Percentiles rank a stretch among this genome's conserved stretches.
Evolutionary conservation across 768 basidiomycete species (phyloP).

Genomic region (Postia placenta): DNA sequence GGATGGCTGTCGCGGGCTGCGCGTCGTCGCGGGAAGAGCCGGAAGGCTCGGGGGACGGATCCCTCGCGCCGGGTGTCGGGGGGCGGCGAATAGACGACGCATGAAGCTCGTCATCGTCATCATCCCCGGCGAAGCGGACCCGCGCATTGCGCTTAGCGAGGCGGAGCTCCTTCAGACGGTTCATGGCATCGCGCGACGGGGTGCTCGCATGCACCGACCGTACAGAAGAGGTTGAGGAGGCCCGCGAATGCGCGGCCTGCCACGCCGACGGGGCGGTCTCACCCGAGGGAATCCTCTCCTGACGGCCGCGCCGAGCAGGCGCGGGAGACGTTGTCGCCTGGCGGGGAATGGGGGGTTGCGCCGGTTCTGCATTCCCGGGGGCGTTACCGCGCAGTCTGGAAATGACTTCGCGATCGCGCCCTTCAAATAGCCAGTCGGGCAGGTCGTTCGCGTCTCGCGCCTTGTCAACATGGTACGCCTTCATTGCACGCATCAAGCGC

Average conservation of each 20-base stretch:
- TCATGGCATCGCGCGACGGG: conserved; percentile 7
- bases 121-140: conserved; percentile 16
- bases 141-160: conserved; percentile 19
- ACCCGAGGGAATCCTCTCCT: not conserved
- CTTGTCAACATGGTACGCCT: conserved; percentile 59
- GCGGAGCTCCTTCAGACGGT: conserved; percentile 19
- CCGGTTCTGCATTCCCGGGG: conserved; percentile 4
- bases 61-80: not conserved
- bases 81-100: not conserved
- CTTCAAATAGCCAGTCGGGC: conserved; percentile 61
- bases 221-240: not conserved
- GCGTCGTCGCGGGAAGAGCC: not conserved
- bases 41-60: not conserved
- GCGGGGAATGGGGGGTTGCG: conserved; percentile 10
- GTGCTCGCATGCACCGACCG: not conserved
- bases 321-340: conserved; percentile 18
- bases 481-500: conserved; percentile 58
- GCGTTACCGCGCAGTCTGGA: conserved; percentile 6
- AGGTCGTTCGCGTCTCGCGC: conserved; percentile 52
- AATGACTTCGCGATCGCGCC: conserved; percentile 38
- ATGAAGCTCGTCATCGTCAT: not conserved
- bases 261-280: not conserved
- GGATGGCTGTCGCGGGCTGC: not conserved
- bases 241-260: not conserved
- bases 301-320: not conserved